phyloP scores from a whole-genome alignment of 2,329 filamentous ascomycete genomes.

The Fusarium sororula region DNA sequence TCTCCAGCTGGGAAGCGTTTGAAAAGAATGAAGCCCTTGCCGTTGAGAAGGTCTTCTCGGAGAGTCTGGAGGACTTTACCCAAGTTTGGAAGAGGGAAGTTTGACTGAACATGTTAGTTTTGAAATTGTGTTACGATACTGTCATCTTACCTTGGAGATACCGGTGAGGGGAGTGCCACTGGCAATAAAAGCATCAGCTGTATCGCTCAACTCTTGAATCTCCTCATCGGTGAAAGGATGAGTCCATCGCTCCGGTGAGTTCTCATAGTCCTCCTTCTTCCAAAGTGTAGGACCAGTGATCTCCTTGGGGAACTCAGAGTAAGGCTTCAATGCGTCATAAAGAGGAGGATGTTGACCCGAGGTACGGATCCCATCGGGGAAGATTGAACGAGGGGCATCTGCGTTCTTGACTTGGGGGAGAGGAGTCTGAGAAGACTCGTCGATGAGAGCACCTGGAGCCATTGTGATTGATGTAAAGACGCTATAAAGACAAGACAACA shows the following conservation, averaged over 20 bases:
- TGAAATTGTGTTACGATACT: too few relatives aligned
- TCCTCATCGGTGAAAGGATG: constrained; percentile 75
- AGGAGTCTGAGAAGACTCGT: constrained; percentile 23
- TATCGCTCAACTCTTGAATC: constrained; percentile 70
- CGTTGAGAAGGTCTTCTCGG: constrained; percentile 67
- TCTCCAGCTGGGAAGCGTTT: constrained; percentile 80
- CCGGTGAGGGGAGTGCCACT: constrained; percentile 74
- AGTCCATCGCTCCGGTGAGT: constrained; percentile 75
- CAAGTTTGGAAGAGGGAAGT: constrained; percentile 56
- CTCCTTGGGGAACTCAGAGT: constrained; percentile 74
- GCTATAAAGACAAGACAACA: background rate
- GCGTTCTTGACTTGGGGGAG: constrained; percentile 37
- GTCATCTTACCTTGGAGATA: constrained; percentile 55
- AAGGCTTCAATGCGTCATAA: constrained; percentile 70
- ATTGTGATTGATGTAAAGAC: constrained; percentile 12
- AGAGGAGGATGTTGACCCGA: constrained; percentile 78
- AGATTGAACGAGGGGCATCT: constrained; percentile 45
- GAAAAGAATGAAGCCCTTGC: constrained; percentile 90
- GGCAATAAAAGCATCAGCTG: constrained; percentile 75
- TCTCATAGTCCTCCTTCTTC: constrained; percentile 71
- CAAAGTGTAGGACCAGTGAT: constrained; percentile 80
- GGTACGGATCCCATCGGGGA: constrained; percentile 60
- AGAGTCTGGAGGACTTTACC: constrained; percentile 48
- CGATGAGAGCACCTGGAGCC: constrained; percentile 41
- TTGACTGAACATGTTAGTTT: constrained; percentile 42